These are phyloP conservation scores for Sindora glabra DNA, from an alignment of 306 rosid species.

Conservation along the genomic window DNA sequence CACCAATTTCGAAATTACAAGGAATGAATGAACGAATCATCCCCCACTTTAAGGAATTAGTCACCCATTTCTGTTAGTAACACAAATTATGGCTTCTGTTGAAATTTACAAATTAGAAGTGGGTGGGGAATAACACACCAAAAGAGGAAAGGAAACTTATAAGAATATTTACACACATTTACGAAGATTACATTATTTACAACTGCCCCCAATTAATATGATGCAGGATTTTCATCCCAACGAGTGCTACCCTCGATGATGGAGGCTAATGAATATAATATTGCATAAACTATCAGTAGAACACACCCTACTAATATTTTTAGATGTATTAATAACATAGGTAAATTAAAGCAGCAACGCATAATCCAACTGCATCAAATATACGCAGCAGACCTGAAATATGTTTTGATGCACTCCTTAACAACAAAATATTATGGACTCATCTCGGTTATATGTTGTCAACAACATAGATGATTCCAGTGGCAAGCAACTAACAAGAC, in stretches of 20 bases:
- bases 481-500: conserved; percentile 91
- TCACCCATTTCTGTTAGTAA: conserved; percentile 28
- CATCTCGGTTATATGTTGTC: conserved; percentile 59
- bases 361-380: conserved; percentile 23
- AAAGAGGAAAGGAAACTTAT: conserved; percentile 27
- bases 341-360: conserved; percentile 25
- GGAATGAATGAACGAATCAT: conserved; percentile 8
- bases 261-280: conserved; percentile 93
- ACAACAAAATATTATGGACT: conserved; percentile 12
- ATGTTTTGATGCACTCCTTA: conserved; percentile 21
- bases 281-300: conserved; percentile 48
- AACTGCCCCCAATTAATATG: conserved; percentile 68
- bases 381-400: conserved; percentile 13
- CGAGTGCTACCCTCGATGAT: conserved; percentile 39
- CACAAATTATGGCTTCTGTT: conserved; percentile 32
- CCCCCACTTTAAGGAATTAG: conserved; percentile 20
- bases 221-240: conserved; percentile 37
- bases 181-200: conserved; percentile 79
- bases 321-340: conserved; percentile 35
- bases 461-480: conserved; percentile 87
- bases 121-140: conserved; percentile 40
- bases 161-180: conserved; percentile 78
- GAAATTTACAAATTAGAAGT: conserved; percentile 60
- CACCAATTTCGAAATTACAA: conserved; percentile 16
- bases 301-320: conserved; percentile 36